Evolutionary conservation across 768 basidiomycete species (phyloP).

Genomic region (Agaricus subrufescens): DNA sequence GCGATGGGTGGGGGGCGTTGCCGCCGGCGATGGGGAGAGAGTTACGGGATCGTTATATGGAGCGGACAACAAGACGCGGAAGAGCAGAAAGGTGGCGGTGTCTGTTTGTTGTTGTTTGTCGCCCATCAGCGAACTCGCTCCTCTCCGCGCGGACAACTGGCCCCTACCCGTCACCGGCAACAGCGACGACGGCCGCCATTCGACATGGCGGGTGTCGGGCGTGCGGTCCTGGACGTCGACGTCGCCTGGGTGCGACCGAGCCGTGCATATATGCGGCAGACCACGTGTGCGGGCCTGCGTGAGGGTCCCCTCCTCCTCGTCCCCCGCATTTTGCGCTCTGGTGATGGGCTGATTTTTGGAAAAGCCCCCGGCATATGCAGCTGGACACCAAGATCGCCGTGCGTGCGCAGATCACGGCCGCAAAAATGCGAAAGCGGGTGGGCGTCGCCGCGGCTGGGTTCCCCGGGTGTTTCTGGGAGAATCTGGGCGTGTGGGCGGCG

Average conservation of each 20-base stretch:
- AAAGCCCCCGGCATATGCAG: neutral
- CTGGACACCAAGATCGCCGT: neutral
- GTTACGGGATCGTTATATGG: constrained; percentile 9
- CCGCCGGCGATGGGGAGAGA: neutral
- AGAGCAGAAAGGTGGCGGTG: constrained; percentile 20
- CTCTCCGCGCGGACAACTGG: neutral
- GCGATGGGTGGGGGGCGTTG: constrained; percentile 6
- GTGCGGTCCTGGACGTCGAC: neutral
- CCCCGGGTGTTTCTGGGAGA: neutral
- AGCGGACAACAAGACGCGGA: constrained; percentile 13
- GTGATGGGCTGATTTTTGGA: neutral
- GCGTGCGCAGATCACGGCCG: neutral
- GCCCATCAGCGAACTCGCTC: neutral
- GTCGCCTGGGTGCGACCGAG: neutral
- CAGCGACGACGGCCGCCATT: neutral
- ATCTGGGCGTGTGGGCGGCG: constrained; percentile 6
- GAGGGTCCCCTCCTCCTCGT: neutral
- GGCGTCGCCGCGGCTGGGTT: neutral
- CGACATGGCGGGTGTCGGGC: neutral
- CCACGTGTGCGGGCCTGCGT: neutral
- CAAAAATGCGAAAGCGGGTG: neutral
- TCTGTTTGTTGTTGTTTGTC: constrained; percentile 21
- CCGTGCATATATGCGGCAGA: neutral
- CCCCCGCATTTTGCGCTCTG: neutral
- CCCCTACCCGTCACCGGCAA: neutral